Evolutionary conservation across 352 stramenopile genomes (phyloP).

Genomic region (Phytopythium oedochilum): DNA sequence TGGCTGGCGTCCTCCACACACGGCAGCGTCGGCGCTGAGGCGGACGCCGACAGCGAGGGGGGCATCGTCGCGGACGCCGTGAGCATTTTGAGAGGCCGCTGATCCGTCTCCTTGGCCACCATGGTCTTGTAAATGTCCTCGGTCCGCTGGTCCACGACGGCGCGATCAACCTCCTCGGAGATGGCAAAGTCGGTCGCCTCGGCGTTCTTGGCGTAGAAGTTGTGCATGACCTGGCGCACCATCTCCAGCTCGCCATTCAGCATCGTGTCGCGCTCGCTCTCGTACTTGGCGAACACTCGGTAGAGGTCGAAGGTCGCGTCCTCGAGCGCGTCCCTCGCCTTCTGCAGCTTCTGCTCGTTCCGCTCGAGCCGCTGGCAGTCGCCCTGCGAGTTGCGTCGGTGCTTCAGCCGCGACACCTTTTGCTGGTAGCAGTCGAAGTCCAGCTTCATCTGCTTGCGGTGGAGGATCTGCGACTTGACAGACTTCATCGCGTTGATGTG

Average conservation of each 20-base stretch:
- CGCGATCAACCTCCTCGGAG: constrained; percentile 45
- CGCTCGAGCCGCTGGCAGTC: constrained; percentile 35
- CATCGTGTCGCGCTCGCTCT: constrained; percentile 71
- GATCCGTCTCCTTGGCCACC: constrained; percentile 42
- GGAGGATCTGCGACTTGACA: constrained; percentile 61
- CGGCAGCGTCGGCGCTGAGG: not conserved
- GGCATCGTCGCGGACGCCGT: not conserved
- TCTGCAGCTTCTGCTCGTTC: constrained; percentile 51
- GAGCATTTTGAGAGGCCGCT: constrained; percentile 26
- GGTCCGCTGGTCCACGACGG: constrained; percentile 34
- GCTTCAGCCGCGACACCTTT: constrained; percentile 37
- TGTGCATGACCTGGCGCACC: constrained; percentile 77
- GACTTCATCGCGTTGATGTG: constrained; percentile 78
- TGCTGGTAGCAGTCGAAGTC: constrained; percentile 68
- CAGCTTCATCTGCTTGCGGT: constrained; percentile 62
- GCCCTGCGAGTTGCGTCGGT: constrained; percentile 9
- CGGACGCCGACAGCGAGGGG: not conserved
- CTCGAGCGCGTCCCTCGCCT: constrained; percentile 37
- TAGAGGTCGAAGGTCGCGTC: constrained; percentile 63
- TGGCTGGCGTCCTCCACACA: not conserved
- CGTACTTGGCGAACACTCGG: constrained; percentile 73
- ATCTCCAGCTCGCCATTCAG: constrained; percentile 75
- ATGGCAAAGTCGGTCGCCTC: constrained; percentile 66
- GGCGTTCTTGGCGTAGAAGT: constrained; percentile 71
- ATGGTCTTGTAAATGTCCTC: constrained; percentile 62